Conservation (phyloP, 495 filamentous ascomycete species). For the Glutinoglossum americanum region DNA sequence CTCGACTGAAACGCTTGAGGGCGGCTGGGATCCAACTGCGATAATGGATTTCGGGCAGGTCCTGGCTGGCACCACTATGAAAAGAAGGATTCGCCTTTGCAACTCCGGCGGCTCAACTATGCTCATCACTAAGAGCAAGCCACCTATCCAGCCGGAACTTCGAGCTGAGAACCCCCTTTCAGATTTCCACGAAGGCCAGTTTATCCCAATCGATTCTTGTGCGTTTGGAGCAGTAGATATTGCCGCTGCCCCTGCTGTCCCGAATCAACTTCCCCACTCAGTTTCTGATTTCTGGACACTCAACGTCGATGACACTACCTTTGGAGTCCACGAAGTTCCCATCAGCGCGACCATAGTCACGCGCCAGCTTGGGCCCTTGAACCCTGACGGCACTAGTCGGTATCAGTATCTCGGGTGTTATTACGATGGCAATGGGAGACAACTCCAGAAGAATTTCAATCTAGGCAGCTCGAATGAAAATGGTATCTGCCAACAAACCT, state of each 20-base stretch:
- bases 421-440: conserved; percentile 11
- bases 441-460: not conserved
- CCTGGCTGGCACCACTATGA: conserved; percentile 10
- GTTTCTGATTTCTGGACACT: conserved; percentile 19
- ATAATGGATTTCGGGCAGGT: conserved; percentile 17
- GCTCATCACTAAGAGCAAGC: conserved; percentile 17
- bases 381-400: conserved; percentile 7
- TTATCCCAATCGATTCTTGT: conserved; percentile 11
- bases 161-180: not conserved
- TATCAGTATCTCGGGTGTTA: conserved; percentile 19
- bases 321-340: conserved; percentile 17
- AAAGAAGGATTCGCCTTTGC: conserved; percentile 15
- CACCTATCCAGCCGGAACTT: not conserved
- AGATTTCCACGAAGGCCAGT: conserved; percentile 17
- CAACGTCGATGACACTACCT: conserved; percentile 21
- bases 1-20: conserved; percentile 12
- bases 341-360: conserved; percentile 15
- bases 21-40: conserved; percentile 11
- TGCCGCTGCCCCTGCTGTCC: conserved; percentile 9
- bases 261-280: conserved; percentile 11
- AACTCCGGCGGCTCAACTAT: conserved; percentile 19
- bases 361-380: conserved; percentile 14
- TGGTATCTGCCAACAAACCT: conserved; percentile 13
- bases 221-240: conserved; percentile 15
- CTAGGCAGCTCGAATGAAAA: conserved; percentile 12